Evolutionary conservation across 305 asterid species (phyloP).

Genomic region (Fraxinus sp.): DNA sequence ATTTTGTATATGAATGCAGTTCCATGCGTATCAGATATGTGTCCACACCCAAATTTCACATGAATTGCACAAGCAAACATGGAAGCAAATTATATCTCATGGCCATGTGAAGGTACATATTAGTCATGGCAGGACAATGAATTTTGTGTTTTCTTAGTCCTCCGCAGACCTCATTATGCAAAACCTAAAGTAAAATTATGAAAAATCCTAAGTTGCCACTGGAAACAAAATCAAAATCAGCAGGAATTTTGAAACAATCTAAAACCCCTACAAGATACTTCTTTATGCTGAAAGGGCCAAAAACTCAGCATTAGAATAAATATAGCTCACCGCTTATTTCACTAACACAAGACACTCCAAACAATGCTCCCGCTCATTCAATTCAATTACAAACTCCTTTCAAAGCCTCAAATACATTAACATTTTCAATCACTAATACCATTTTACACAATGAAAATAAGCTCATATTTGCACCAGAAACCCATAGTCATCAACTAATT

Average conservation of each 20-base stretch:
- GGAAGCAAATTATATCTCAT: not conserved
- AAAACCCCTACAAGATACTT: constrained; percentile 8
- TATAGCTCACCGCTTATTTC: not conserved
- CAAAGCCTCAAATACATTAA: not conserved
- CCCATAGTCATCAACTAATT: not conserved
- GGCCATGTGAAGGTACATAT: not conserved
- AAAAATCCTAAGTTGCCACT: not conserved
- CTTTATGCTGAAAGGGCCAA: not conserved
- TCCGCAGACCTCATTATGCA: not conserved
- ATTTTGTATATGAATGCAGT: not conserved
- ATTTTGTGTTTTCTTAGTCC: not conserved
- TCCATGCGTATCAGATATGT: not conserved
- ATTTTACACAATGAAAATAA: not conserved
- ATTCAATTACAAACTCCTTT: not conserved
- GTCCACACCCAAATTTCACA: not conserved
- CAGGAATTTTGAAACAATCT: not conserved
- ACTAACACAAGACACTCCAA: not conserved
- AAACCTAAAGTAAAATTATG: not conserved
- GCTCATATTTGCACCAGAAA: not conserved
- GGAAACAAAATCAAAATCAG: not conserved
- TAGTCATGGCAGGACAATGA: not conserved
- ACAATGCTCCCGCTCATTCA: not conserved
- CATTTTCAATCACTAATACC: not conserved
- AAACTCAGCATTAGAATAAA: not conserved
- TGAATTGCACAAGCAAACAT: not conserved